phyloP scores from a whole-genome alignment of 495 filamentous ascomycete species.

The Geopyxis carbonaria region DNA sequence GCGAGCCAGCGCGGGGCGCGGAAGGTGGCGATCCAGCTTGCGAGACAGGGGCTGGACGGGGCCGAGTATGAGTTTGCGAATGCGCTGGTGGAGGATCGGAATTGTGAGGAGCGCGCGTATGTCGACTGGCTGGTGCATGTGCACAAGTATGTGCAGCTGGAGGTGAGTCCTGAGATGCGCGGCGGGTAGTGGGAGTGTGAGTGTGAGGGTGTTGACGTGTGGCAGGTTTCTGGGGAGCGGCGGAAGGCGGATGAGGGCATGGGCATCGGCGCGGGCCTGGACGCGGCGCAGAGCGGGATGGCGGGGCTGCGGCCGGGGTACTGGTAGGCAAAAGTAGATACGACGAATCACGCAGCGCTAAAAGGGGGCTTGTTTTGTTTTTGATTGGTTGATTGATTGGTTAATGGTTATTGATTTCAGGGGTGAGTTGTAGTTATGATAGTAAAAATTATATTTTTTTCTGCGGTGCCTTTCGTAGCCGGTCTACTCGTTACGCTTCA shows the following conservation, averaged over 20 bases:
- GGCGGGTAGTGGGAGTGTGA: slow-evolving; percentile 7
- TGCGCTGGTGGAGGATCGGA: slow-evolving; percentile 79
- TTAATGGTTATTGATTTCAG: too few relatives aligned
- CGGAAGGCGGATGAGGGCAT: slow-evolving; percentile 5
- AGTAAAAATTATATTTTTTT: too few relatives aligned
- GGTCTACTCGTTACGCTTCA: too few relatives aligned
- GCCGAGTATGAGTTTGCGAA: slow-evolving; percentile 94
- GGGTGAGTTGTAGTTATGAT: too few relatives aligned
- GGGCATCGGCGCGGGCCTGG: too few relatives aligned
- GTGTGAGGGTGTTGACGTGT: slow-evolving; percentile 4
- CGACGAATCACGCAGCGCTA: too few relatives aligned
- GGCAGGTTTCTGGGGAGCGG: slow-evolving; percentile 7
- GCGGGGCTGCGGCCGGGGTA: too few relatives aligned
- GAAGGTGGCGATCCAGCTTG: slow-evolving; percentile 74
- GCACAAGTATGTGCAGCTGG: slow-evolving; percentile 78
- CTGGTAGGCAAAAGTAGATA: too few relatives aligned
- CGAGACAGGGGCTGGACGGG: slow-evolving; percentile 82
- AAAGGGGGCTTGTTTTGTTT: too few relatives aligned
- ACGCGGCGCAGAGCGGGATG: too few relatives aligned
- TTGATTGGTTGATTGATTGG: too few relatives aligned
- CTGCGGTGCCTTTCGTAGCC: too few relatives aligned
- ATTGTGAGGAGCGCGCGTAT: slow-evolving; percentile 93
- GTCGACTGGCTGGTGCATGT: slow-evolving; percentile 97
- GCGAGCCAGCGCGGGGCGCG: slow-evolving; percentile 67
- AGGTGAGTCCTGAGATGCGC: slow-evolving; percentile 36